Conservation (phyloP, 2,329 filamentous ascomycete species). For the Mycocentrospora acerina region DNA sequence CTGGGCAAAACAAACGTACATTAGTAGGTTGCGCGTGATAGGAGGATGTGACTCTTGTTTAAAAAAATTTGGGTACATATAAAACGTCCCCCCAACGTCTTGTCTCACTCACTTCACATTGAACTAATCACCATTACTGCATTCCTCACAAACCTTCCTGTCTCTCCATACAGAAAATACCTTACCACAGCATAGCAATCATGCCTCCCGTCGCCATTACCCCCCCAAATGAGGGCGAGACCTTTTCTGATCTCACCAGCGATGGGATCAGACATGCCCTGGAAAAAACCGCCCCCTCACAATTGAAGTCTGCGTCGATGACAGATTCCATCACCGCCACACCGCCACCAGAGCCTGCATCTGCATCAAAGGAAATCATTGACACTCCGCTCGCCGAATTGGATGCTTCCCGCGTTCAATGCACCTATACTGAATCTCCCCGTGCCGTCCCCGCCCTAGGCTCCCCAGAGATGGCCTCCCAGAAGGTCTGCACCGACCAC, state of each 20-base stretch:
- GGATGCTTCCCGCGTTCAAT: constrained; percentile 47
- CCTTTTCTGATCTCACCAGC: constrained; percentile 32
- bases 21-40: constrained; percentile 24
- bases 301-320: constrained; percentile 27
- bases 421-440: constrained; percentile 44
- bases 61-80: constrained; percentile 12
- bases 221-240: constrained; percentile 28
- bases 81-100: constrained; percentile 3
- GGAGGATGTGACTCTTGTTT: constrained; percentile 27
- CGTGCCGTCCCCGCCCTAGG: constrained; percentile 46
- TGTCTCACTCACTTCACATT: constrained; percentile 1
- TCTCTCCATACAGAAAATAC: too few relatives aligned
- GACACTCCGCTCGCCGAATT: constrained; percentile 39
- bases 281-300: constrained; percentile 32
- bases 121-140: neutral
- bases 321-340: constrained; percentile 26
- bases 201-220: constrained; percentile 39
- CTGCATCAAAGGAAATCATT: constrained; percentile 11
- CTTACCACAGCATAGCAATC: constrained; percentile 2
- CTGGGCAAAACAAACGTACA: constrained; percentile 10
- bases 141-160: neutral
- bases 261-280: constrained; percentile 36
- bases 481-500: constrained; percentile 71
- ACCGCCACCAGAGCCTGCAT: constrained; percentile 20
- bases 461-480: constrained; percentile 42